phyloP scores from a whole-genome alignment of 345 rosid species.

The Brassica rapa region DNA sequence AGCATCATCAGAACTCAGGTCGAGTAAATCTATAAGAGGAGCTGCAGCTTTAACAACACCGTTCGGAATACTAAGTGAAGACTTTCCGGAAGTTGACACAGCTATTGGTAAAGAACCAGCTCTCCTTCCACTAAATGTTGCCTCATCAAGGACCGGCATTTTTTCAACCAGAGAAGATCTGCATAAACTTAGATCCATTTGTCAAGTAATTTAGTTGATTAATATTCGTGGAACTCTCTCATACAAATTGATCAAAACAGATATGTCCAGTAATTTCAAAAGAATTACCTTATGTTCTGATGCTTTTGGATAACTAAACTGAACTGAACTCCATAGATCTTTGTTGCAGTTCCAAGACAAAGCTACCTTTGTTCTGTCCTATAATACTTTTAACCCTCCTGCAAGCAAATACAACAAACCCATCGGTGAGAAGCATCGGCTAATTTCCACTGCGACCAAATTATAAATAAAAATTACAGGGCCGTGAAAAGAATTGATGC shows the following conservation, averaged over 20 bases:
- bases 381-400: conserved; percentile 79
- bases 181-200: conserved; percentile 43
- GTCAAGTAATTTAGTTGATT: conserved; percentile 7
- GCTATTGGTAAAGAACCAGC: conserved; percentile 73
- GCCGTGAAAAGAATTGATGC: conserved; percentile 2
- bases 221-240: conserved; percentile 10
- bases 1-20: conserved; percentile 76
- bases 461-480: neutral
- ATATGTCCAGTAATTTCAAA: conserved; percentile 15
- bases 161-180: conserved; percentile 91
- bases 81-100: conserved; percentile 59
- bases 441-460: conserved; percentile 8
- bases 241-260: conserved; percentile 10
- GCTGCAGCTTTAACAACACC: conserved; percentile 78
- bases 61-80: conserved; percentile 66
- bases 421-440: conserved; percentile 18
- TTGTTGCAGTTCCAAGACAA: conserved; percentile 97
- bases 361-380: conserved; percentile 69
- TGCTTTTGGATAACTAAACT: conserved; percentile 83
- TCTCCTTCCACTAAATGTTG: conserved; percentile 85
- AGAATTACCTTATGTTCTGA: conserved; percentile 68
- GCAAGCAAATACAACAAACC: conserved; percentile 35
- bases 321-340: conserved; percentile 87
- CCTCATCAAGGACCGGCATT: conserved; percentile 99
- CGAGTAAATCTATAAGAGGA: conserved; percentile 88